Conservation (phyloP, 2,329 filamentous ascomycete genomes). For the Ophiostoma sp. region DNA sequence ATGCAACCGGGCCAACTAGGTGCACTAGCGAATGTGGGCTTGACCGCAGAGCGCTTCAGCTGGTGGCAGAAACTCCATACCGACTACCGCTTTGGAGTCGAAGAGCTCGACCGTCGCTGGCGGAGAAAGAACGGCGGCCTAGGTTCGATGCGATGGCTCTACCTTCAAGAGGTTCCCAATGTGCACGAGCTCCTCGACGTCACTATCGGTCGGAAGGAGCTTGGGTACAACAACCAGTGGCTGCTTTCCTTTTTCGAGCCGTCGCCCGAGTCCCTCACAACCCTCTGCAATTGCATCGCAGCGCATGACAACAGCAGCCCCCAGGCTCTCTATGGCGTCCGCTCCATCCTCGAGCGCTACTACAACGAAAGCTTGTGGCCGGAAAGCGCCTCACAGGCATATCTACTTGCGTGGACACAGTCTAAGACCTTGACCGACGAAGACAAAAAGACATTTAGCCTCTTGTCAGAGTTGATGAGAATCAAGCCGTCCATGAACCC, state of each 20-base stretch:
- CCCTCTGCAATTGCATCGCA: constrained; percentile 24
- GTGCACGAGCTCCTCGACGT: constrained; percentile 22
- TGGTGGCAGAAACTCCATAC: constrained; percentile 22
- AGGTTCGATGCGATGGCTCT: constrained; percentile 24
- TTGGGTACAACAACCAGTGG: constrained; percentile 21
- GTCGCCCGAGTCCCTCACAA: constrained; percentile 18
- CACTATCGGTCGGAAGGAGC: constrained; percentile 17
- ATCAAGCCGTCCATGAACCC: constrained; percentile 20
- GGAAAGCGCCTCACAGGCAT: constrained; percentile 20
- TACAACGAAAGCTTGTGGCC: constrained; percentile 22
- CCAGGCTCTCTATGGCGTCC: constrained; percentile 17
- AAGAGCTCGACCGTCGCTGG: constrained; percentile 20
- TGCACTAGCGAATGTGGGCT: constrained; percentile 21
- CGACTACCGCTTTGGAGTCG: constrained; percentile 13
- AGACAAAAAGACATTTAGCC: constrained; percentile 23
- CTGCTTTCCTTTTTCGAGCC: constrained; percentile 26
- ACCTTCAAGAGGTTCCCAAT: constrained; percentile 22
- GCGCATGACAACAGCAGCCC: constrained; percentile 19
- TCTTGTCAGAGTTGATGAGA: constrained; percentile 23
- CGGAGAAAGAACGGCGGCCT: constrained; percentile 11
- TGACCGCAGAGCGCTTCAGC: constrained; percentile 19
- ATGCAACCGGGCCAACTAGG: not conserved
- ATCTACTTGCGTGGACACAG: constrained; percentile 26
- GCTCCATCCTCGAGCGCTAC: constrained; percentile 25
- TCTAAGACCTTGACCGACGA: constrained; percentile 20